phyloP scores from a whole-genome alignment of 2,329 filamentous ascomycete genomes.

The Harringtonia lauricola region DNA sequence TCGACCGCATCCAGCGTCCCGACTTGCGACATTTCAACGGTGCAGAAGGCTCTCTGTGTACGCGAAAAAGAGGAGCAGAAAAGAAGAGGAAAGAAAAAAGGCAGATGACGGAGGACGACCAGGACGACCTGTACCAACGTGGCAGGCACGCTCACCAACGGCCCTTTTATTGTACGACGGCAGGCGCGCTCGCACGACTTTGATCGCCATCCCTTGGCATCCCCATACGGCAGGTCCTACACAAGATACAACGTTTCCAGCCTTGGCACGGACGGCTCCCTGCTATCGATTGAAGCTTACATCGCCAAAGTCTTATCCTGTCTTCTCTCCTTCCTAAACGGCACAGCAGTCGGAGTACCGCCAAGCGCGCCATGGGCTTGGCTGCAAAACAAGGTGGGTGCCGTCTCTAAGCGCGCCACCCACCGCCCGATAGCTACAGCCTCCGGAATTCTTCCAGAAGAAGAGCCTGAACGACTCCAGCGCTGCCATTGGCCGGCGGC shows the following conservation, averaged over 20 bases:
- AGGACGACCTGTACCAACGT: too few species aligned
- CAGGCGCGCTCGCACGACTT: not conserved
- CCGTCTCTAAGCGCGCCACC: too few species aligned
- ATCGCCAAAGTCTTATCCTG: not conserved
- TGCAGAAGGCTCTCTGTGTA: not conserved
- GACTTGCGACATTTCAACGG: not conserved
- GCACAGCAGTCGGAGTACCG: not conserved
- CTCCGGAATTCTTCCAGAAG: too few species aligned
- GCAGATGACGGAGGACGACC: too few species aligned
- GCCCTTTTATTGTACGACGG: too few species aligned
- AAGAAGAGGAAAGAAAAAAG: too few species aligned
- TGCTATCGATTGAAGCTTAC: too few species aligned
- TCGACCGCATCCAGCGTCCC: slow-evolving; percentile 1
- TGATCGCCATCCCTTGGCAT: not conserved
- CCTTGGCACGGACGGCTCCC: not conserved
- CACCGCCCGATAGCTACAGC: too few species aligned
- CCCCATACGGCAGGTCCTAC: not conserved
- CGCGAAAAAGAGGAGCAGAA: too few species aligned
- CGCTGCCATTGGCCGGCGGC: too few species aligned
- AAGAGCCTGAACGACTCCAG: too few species aligned
- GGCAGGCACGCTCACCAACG: too few species aligned
- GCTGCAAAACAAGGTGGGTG: not conserved
- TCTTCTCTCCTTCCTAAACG: not conserved
- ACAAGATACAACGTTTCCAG: not conserved
- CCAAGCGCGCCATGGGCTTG: not conserved